Percentiles rank a stretch among this genome's conserved stretches.
Conservation (phyloP, 2,329 filamentous ascomycete genomes). For the Sarocladiaceae sp. region DNA sequence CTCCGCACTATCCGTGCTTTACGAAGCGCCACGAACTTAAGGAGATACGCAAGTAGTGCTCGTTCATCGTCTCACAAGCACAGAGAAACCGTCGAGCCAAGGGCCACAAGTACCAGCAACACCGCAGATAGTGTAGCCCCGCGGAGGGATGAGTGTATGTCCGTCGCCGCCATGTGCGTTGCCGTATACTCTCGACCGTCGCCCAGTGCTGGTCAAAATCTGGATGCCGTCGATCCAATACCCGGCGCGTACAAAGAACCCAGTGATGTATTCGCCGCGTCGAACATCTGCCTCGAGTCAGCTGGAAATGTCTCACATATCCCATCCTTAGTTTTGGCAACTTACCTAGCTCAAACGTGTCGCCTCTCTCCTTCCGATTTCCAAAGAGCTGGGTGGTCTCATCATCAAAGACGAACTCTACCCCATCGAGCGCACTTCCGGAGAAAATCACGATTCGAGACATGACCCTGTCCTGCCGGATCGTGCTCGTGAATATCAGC, state of each 20-base stretch:
- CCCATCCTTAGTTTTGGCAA: constrained; percentile 10
- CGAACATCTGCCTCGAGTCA: constrained; percentile 59
- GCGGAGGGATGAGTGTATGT: constrained; percentile 79
- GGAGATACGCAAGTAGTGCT: background rate
- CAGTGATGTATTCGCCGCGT: constrained; percentile 78
- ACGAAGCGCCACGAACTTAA: background rate
- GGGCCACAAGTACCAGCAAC: constrained; percentile 73
- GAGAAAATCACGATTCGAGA: constrained; percentile 71
- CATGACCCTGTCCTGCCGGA: constrained; percentile 65
- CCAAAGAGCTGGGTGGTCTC: constrained; percentile 80
- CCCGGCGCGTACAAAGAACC: constrained; percentile 76
- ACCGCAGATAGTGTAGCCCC: constrained; percentile 83
- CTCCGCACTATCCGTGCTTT: constrained; percentile 1
- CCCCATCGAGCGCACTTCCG: constrained; percentile 69
- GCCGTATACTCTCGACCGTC: constrained; percentile 79
- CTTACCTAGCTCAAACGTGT: constrained; percentile 72
- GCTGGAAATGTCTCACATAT: background rate
- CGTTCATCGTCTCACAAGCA: constrained; percentile 52
- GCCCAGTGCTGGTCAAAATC: constrained; percentile 81
- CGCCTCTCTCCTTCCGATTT: constrained; percentile 61
- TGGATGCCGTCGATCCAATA: constrained; percentile 84
- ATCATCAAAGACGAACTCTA: constrained; percentile 94
- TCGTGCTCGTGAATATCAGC: constrained; percentile 64
- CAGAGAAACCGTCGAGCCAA: constrained; percentile 81
- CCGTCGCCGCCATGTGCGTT: constrained; percentile 72